Base-by-base conservation (phyloP, 2,329 filamentous ascomycete species). In the Trichoderma sp. region DNA sequence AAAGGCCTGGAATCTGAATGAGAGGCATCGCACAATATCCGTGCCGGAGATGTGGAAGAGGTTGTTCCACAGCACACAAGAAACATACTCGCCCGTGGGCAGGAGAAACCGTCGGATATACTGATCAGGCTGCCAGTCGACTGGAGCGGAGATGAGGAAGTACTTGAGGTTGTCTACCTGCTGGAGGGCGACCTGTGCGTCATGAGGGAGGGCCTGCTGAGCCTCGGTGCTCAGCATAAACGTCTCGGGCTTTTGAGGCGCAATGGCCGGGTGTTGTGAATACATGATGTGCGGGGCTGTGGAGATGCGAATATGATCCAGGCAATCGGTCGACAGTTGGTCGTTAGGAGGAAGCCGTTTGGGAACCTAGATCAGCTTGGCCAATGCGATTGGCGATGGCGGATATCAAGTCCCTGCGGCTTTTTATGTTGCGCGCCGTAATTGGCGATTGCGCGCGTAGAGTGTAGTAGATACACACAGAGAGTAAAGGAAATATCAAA, bases 141-240 rank as follows among this genome's bases (percentile, higher is more conserved):
- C 96, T 47, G 96, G 96, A 52, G 96, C 96, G 56, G 96, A 99
- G 76, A 99, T 97, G 82, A 99, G 92, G 82, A 99, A 99, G 83
- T 98, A 99, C 88, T 99, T 99, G 77, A 99, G 84, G 82, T 98
- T 98, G 82, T 99, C 96, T 75, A 99, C 96, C 83, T 99, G 96
- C 82, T 98, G 95, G 74, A 99, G 87, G 71, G 96, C 96, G 79
- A 98, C 94, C 84, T 98, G 93, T 76, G 94, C 94, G 85, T 98
- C 96, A 75, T 96, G 93, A 68, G 96, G 96, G 74, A 99, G 87
- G 76, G 93, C 95, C 83, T 97, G 94, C 83, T 98, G 95, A 71
- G 96, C 95, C 84, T 98, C 95, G 77, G 92, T 94, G 80, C 95
- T 97, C 80, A 99, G 87, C 91, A 99, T 95, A 80, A 99, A 99